A percentile compares a stretch with the other conserved stretches of the same genome.
Conservation (phyloP, 257 asterid genomes). For the Gentiana straminea region DNA sequence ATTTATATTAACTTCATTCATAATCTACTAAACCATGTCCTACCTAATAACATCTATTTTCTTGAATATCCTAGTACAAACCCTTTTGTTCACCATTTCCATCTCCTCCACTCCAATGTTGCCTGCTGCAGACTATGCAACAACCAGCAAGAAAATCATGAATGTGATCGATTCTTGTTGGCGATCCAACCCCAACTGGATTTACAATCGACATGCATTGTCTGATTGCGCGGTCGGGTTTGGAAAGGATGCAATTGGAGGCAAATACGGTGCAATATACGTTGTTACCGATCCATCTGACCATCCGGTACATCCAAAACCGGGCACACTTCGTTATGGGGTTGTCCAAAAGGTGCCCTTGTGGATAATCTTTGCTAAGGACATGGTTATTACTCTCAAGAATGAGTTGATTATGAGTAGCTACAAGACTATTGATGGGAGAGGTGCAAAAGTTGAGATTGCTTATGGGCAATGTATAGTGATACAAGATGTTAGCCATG, state of each 20-base stretch:
- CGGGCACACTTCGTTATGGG: constrained; percentile 74
- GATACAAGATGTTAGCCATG: constrained; percentile 38
- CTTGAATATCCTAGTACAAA: constrained; percentile 5
- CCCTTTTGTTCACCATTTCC: constrained; percentile 15
- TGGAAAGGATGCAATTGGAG: constrained; percentile 59
- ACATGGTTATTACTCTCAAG: constrained; percentile 50
- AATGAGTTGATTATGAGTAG: constrained; percentile 64
- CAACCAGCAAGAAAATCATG: constrained; percentile 13
- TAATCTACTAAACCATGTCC: constrained; percentile 23
- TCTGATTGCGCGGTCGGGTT: constrained; percentile 72
- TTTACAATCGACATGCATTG: constrained; percentile 41
- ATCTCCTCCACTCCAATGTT: constrained; percentile 15
- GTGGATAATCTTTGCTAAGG: constrained; percentile 54
- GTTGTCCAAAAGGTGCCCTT: constrained; percentile 51
- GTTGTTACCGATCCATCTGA: constrained; percentile 56
- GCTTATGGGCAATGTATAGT: constrained; percentile 86
- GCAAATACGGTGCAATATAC: constrained; percentile 45
- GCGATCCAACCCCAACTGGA: constrained; percentile 63
- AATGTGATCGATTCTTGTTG: constrained; percentile 71
- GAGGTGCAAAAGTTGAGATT: constrained; percentile 77
- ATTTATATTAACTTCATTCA: background rate
- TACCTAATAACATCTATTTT: constrained; percentile 9
- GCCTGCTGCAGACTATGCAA: constrained; percentile 12
- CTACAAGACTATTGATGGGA: constrained; percentile 83
- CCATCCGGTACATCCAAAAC: constrained; percentile 40